Conservation (phyloP, 164 flowering plant species). For the Berberis vulgaris region DNA sequence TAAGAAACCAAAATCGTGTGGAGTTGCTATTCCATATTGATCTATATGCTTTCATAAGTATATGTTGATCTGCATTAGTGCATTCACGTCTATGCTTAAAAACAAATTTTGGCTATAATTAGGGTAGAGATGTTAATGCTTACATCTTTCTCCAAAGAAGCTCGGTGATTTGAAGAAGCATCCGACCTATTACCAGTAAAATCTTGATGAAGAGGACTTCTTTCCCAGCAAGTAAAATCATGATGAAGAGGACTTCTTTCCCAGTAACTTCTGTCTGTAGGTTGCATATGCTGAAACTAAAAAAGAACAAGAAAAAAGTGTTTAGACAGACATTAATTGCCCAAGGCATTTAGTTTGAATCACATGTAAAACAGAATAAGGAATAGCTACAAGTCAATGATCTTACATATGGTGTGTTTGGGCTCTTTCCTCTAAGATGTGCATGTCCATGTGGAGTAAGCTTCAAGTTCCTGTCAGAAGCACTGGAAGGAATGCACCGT, state of each 20-base stretch:
- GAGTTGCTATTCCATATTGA: too few species aligned
- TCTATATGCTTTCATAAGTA: too few species aligned
- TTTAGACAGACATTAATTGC: neutral
- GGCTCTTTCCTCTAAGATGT: conserved; percentile 20
- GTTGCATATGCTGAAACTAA: conserved; percentile 28
- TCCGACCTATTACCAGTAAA: conserved; percentile 15
- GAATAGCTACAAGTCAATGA: neutral
- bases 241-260: conserved; percentile 33
- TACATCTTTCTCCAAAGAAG: conserved; percentile 82
- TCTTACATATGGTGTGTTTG: conserved; percentile 36
- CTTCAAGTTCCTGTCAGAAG: conserved; percentile 50
- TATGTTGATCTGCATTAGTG: too few species aligned
- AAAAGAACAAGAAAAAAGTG: neutral
- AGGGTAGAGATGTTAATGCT: conserved; percentile 13
- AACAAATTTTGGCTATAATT: neutral
- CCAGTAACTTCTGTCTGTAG: conserved; percentile 18
- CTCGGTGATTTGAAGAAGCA: conserved; percentile 36
- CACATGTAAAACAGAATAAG: neutral
- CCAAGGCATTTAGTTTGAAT: neutral
- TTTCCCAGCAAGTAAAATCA: conserved; percentile 9
- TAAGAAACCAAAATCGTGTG: too few species aligned
- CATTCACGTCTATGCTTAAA: too few species aligned
- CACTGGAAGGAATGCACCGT: conserved; percentile 32
- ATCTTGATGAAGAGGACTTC: conserved; percentile 31
- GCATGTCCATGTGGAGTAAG: conserved; percentile 25